phyloP scores from a whole-genome alignment of 1,139 yeast species.

The Taphrina communis region DNA sequence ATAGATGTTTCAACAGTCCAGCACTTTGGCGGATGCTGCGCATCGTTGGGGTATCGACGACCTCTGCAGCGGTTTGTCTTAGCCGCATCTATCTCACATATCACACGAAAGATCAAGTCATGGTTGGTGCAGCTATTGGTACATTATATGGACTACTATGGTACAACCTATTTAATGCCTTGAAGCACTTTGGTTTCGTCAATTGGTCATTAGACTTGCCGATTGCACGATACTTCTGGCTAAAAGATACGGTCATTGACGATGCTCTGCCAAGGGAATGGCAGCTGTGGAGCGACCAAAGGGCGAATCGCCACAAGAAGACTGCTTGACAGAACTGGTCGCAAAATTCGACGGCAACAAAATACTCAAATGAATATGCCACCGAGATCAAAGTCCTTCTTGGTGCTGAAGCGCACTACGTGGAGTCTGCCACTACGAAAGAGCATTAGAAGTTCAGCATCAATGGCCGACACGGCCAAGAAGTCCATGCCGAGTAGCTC shows the following conservation, averaged over 20 bases:
- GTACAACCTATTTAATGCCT: slow-evolving; percentile 48
- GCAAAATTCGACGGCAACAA: not conserved
- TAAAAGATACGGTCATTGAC: slow-evolving; percentile 23
- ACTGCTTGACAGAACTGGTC: not conserved
- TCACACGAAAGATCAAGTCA: slow-evolving; percentile 75
- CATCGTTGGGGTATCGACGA: slow-evolving; percentile 1
- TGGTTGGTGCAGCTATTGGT: slow-evolving; percentile 75
- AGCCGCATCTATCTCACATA: slow-evolving; percentile 73
- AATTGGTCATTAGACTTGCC: slow-evolving; percentile 13
- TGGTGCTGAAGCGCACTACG: not conserved
- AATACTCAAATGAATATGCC: not conserved
- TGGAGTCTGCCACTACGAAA: slow-evolving; percentile 16
- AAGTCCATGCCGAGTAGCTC: slow-evolving; percentile 20
- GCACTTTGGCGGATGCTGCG: not conserved
- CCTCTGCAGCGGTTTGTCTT: slow-evolving; percentile 42
- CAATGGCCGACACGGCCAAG: not conserved
- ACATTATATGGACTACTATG: slow-evolving; percentile 63
- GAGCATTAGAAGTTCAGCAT: slow-evolving; percentile 6
- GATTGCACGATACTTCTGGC: slow-evolving; percentile 3
- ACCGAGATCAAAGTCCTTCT: not conserved
- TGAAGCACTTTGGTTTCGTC: slow-evolving; percentile 15
- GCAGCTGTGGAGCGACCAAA: slow-evolving; percentile 20
- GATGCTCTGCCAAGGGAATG: slow-evolving; percentile 18
- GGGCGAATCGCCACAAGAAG: slow-evolving; percentile 3
- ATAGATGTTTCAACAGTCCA: slow-evolving; percentile 48